Evolutionary conservation across 2,329 filamentous ascomycete species (phyloP).

Genomic region (Fusarium annulatum): DNA sequence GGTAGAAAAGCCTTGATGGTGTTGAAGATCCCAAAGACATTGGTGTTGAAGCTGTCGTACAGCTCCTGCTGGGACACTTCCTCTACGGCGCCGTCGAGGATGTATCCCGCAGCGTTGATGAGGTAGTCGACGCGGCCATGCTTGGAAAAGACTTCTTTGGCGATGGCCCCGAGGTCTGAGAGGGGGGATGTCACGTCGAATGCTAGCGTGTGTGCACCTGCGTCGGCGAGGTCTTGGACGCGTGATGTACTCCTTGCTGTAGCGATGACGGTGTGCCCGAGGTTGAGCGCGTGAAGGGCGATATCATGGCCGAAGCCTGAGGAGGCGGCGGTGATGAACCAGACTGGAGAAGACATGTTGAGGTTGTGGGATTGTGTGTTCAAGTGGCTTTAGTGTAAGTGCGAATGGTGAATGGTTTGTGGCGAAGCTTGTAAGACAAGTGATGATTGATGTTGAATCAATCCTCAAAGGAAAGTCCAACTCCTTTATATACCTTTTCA

Average conservation of each 20-base stretch:
- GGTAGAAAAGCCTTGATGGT: constrained; percentile 61
- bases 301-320: constrained; percentile 63
- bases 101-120: constrained; percentile 60
- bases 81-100: constrained; percentile 56
- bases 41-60: constrained; percentile 59
- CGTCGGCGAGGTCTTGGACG: constrained; percentile 54
- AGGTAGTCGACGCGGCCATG: constrained; percentile 59
- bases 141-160: constrained; percentile 49
- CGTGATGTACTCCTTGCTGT: constrained; percentile 57
- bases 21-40: constrained; percentile 64
- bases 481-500: not conserved
- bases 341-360: constrained; percentile 50
- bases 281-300: constrained; percentile 55
- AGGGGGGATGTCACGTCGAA: constrained; percentile 60
- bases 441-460: not conserved
- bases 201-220: constrained; percentile 56
- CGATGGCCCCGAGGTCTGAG: constrained; percentile 49
- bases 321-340: constrained; percentile 65
- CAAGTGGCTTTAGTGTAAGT: not conserved
- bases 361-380: not conserved
- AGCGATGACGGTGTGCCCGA: constrained; percentile 62
- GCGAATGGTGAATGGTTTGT: rapidly evolving
- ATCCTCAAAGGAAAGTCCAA: not conserved
- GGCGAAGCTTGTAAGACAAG: not conserved
- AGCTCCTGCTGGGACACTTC: constrained; percentile 53